Evolutionary conservation across 495 filamentous ascomycete species (phyloP), one percentile per base, ranked within the genome.

Genomic region (Aspergillus nanangensis): DNA sequence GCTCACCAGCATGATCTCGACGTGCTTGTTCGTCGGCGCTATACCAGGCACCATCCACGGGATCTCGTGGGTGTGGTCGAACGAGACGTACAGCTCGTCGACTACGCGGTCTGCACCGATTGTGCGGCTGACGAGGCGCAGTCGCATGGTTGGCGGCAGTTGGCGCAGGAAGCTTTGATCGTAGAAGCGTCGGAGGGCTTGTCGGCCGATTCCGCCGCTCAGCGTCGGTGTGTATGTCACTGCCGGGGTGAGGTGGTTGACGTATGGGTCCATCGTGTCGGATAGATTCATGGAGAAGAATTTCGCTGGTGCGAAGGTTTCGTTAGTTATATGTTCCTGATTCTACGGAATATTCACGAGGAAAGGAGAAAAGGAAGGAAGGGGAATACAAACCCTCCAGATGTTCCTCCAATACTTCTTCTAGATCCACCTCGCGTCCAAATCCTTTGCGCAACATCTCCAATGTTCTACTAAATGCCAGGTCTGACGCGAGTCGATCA

Each of bases 41-140:
- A 95, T 71, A 0, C 83, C 86, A 0, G 90, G 90, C 0, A 92
- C 65, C 55, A 95, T 80, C 90, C 89, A 95, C 24, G 84, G 83
- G 19, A 95, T 75, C 33, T 76, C 74, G 5, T 75, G 67, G 9
- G 84, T 79, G 55, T 96, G 90, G 21, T 83, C 83, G 52, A 90
- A 91, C 2, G 71, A 54, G 3, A 75, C 54, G 41, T 74, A 70
- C 4, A 84, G 59, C 50, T 84, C 80, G 41, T 84, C 80, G 3
- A 80, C 80, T 1, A 84, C 61, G n/a, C 77, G 71, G 52, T 84
- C 79, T 0, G 72, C 63, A 5, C 80, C 81, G 3, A 76, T 59
- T 0, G 88, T 93, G 13, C 88, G 75, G 4, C 82, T 87, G 4
- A 93, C 56, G 1, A 94, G 74, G 33, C 86, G 81, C 47, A 91